Base-by-base conservation (phyloP, 495 filamentous ascomycete genomes). In the Aspergillus heteromorphus region DNA sequence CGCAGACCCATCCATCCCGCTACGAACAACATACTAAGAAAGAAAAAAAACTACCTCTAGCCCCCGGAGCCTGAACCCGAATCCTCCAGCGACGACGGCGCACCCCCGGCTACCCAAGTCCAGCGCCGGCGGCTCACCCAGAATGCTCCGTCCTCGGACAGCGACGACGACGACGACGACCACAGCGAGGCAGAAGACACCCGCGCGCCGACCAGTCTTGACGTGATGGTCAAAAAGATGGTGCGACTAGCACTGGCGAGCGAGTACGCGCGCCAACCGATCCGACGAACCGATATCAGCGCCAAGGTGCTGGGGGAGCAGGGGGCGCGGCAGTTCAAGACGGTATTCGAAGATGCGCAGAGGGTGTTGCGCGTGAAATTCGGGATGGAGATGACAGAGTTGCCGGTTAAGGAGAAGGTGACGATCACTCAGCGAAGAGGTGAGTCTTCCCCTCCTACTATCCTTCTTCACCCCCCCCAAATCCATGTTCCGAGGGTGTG, bases 211-310 rank as follows among this genome's bases (percentile, higher is more conserved):
- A 68, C 66, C 21, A 81, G 71, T 59, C 73, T 75, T 6, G 82
- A 87, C 48, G 83, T 87, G 55, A 75, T 92, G 61, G 83, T 90
- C 27, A 97, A 96, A 71, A 96, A 91, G 58, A 72, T 98, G 43
- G 86, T 97, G 17, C 85, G 93, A n/a, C 82, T 96, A 40, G 93
- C 91, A 2, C 67, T 97, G 6, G 83, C 92, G 2, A 90, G 88
- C 73, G 93, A 97, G 66, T 95, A 88, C 67, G 79, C 88, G n/a
- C 81, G 93, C 14, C 76, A 80, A 41, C 83, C 86, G 0, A 89
- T 98, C 29, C 82, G 83, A 13, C 73, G 93, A 58, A 76, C 82
- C 6, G 93, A 91, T 50, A 91, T 98, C 53, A 80, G 73, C 60
- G 78, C 85, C 36, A 96, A 83, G 81, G 77, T 79, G 0, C 57